phyloP scores from a whole-genome alignment of 192 early-diverging fungal genomes.

The Dissophora globulifera region DNA sequence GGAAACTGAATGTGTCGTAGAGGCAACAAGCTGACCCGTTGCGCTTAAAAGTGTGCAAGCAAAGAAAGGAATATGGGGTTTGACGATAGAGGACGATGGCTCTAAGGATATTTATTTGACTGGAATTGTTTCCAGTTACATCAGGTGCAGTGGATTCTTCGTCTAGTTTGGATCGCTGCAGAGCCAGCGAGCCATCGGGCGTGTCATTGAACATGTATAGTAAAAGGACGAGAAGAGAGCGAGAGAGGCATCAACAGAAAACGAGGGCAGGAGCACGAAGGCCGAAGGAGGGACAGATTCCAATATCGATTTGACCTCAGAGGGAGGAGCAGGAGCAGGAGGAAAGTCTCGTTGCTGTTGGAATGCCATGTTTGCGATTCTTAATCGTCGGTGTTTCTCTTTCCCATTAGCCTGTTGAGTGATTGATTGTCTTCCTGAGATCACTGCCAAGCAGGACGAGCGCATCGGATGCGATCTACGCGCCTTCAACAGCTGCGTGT shows the following conservation, averaged over 20 bases:
- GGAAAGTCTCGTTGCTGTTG: conserved; percentile 18
- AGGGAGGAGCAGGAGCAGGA: conserved; percentile 11
- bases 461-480: no score
- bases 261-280: conserved; percentile 3
- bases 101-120: conserved; percentile 7
- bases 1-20: neutral
- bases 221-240: neutral
- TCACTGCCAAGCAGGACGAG: no score
- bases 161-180: no score
- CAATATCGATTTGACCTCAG: conserved; percentile 36
- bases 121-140: conserved; percentile 2
- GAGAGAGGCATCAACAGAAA: no score
- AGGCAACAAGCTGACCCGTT: neutral
- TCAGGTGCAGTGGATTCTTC: neutral
- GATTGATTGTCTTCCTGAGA: neutral
- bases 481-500: no score
- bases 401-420: conserved; percentile 1
- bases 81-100: neutral
- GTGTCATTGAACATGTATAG: neutral
- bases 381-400: conserved; percentile 7
- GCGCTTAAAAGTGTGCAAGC: neutral
- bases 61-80: neutral
- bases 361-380: conserved; percentile 18
- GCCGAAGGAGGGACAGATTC: conserved; percentile 17
- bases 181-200: conserved; percentile 5